A percentile compares a stretch with the other conserved stretches of the same genome.
These are phyloP conservation scores for Ophiostoma australiae DNA, from an alignment of 2,329 filamentous ascomycete species.

Conservation along the genomic window DNA sequence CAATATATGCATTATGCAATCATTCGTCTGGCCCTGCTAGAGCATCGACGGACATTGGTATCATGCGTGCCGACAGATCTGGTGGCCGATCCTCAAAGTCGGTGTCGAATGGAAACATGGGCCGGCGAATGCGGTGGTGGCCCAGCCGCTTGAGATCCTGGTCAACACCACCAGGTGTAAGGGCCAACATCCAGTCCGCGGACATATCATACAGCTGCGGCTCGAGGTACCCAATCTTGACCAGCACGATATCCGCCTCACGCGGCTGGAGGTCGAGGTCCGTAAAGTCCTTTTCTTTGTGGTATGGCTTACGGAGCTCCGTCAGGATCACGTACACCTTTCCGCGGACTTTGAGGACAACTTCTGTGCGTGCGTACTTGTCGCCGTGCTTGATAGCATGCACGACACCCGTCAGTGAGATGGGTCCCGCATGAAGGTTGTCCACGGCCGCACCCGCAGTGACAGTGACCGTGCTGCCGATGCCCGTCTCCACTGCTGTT, in stretches of 20 bases:
- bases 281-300: constrained; percentile 49
- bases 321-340: constrained; percentile 47
- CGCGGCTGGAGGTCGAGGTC: constrained; percentile 44
- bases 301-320: constrained; percentile 50
- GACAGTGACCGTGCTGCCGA: constrained; percentile 46
- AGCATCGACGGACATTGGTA: constrained; percentile 27
- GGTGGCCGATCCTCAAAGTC: constrained; percentile 25
- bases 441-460: constrained; percentile 49
- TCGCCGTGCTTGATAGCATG: constrained; percentile 49
- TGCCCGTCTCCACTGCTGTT: constrained; percentile 41
- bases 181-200: constrained; percentile 49
- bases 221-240: constrained; percentile 54
- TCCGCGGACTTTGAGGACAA: constrained; percentile 45
- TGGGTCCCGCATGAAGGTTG: constrained; percentile 43
- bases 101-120: constrained; percentile 39
- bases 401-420: constrained; percentile 48
- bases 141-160: constrained; percentile 47
- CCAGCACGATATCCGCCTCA: constrained; percentile 46
- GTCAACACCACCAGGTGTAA: constrained; percentile 52
- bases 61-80: constrained; percentile 29
- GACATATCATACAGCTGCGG: constrained; percentile 52
- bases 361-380: constrained; percentile 43
- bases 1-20: background rate
- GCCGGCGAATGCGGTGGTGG: constrained; percentile 44
- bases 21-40: constrained; percentile 25